Base-by-base conservation (phyloP, 176 grass and related monocot genomes). In the Thinopyrum elongatum region DNA sequence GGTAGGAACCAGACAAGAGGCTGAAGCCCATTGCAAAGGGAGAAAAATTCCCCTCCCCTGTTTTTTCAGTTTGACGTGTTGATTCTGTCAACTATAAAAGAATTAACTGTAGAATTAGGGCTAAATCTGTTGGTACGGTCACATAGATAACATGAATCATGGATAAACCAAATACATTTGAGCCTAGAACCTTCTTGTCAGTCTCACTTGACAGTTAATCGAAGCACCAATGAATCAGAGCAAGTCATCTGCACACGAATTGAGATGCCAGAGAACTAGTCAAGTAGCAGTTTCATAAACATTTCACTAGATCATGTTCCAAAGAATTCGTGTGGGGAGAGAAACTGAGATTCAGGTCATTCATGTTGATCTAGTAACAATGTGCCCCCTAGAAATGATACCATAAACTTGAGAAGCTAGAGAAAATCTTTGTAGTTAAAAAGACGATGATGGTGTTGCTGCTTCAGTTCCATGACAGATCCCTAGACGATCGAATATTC, bases 401-500 rank as follows among this genome's bases (percentile, higher is more conserved):
- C 9, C 9, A 70, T 36, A 36, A 36, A 70, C 38, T 21, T 70
- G 66, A 70, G 5, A 7, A 49, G 33, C 85, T 87, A 91, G 8
- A 84, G 76, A 29, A 75, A 17, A 78, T 12, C 10, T 46, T 46
- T 46, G 42, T 46, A 7, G 42, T 46, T 7, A 46, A 10, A 12
- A 46, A 3, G 42, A 46, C 39, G 39, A 41, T 5, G 39, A 41
- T 41, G 39, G 39, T 10, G 8, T 41, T 41, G 80, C 13, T 25
- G 11, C 36, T 79, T 86, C 44, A 35, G 19, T 29, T 87, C 31
- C 64, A 66, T 15, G 17, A 86, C 87, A 84, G 29, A 23, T 79
- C 29, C 74, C 59, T 81, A 96, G 35, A 75, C 82, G 72, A 58
- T 68, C 16, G 74, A 61, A 34, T 12, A 93, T 70, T 91, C 94